Evolutionary conservation across 192 early-diverging fungal species (phyloP), one percentile per base, ranked within the genome.

Genomic region (Entomortierella lignicola): DNA sequence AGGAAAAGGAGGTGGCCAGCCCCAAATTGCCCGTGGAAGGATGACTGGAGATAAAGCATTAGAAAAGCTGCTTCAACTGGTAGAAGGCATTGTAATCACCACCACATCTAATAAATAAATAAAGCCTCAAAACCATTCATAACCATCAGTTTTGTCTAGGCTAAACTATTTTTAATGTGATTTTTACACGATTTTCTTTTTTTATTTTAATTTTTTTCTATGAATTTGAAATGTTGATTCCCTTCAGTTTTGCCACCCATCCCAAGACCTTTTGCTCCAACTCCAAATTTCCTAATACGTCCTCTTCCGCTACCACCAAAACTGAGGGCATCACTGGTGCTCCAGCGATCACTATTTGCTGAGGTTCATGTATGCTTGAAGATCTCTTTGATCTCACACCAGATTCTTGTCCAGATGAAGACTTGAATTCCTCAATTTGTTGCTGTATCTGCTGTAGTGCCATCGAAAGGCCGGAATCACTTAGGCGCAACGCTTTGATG

Each of bases 1-100:
- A 4, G 75, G 75, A 4, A 83, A 83, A 60, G 86, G 86, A 3
- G 86, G 86, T 23, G 86, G 86, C 31, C 82, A 87, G 53, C 73
- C 68, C 2, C 84, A 85, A 68, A 70, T 84, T 31, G 86, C 86
- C 4, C 75, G 85, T 58, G 84, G 82, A 18, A 57, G 66, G 59
- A 71, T 71, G 53, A 34, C 52, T 4, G 41, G 26, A 20, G 52
- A 42, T 20, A 18, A 30, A 12, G 63, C 53, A 2, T 23, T 64
- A 2, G 50, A 54, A 11, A 64, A 71, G 26, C n/a, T 57, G 31
- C 42, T 73, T 37, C 5, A 37, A 10, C 34, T 37, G 34, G 10
- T 10, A 10, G 10, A 37, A 37, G 10, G 34, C 10, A 10, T 37
- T 7, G 34, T 7, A 10, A 10, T 10, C 10, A 37, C n/a, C n/a